Evolutionary conservation across 2,329 filamentous ascomycete genomes (phyloP), one percentile per base, ranked within the genome.

Genomic region (Cladosporium sp.): DNA sequence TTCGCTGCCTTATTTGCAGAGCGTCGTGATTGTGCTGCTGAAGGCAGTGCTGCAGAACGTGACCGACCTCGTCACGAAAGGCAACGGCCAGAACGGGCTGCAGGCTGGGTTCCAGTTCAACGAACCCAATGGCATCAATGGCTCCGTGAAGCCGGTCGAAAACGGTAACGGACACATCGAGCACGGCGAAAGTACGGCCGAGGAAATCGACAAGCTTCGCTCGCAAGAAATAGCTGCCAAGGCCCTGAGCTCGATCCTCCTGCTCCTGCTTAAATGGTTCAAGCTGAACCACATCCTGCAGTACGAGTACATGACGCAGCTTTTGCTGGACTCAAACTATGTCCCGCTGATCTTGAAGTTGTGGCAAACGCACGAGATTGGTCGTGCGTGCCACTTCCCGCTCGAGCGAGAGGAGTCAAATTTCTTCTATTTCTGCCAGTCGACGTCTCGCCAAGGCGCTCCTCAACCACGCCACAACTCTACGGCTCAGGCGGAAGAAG

Each of bases 191-290:
- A 60, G 58, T 33, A 61, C 61, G 18, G 70, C 70, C 14, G 90
- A 95, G 54, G 90, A 96, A 62, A 72, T 95, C 13, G 91, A 97
- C 68, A 83, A 85, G 38, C 79, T 87, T 51, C 81, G 95, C 46
- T 84, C 83, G 13, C 82, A 92, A 52, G 93, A 98, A 69, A 91
- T 98, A 48, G 86, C 86, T 10, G 83, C 86, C 22, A 97, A 97
- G 70, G 92, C 92, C 0, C 85, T 95, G 18, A 93, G 90, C n/a
- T 91, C 87, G 1, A 86, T 90, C 52, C 73, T 98, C 28, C 74
- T 98, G 28, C 75, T 95, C n/a, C 72, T 97, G 42, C 68, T 97
- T 56, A 98, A 97, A 70, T 98, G 93, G 93, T 86, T 97, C 63
- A 95, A 95, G 68, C 76, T 95, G 50, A 96, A 90, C 54, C 93